Base-by-base conservation (phyloP, 495 filamentous ascomycete species). In the Bacidia rubella region DNA sequence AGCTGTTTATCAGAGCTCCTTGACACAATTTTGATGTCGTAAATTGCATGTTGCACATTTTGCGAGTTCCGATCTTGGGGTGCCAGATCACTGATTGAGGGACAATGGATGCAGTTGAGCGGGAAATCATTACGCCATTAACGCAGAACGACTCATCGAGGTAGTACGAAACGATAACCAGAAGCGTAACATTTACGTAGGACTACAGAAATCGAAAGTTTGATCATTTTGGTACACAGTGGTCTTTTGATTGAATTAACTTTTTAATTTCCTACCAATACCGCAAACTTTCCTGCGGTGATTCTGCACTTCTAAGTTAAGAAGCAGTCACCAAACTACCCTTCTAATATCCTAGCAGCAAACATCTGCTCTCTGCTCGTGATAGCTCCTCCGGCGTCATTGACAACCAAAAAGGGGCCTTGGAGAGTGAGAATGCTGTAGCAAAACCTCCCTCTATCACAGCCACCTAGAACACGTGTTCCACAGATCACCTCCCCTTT, bases 221-320 rank as follows among this genome's bases (percentile, higher is more conserved):
- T 7, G 29, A 35, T 35, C 15, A 7, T 7, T 7, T 5, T 7
- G 29, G 15, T 7, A 15, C 29, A 35, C 15, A 5, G 15, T 7
- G 29, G 15, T 35, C 15, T 5, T 7, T 35, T 35, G 7, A 35
- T 35, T 15, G 5, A 15, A 15, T 35, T 15, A 35, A 15, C 5
- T 35, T 35, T 15, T 35, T 35, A 15, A 35, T 35, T 35, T 35
- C 15, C 29, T 35, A 35, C 29, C 29, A 35, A 35, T 35, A 35
- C 15, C 29, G 29, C 7, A 35, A 15, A 35, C 29, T 7, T 15
- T 5, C 29, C 15, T 15, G 29, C 15, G 29, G 15, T 15, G 29
- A 50, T 38, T 50, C 27, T 50, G 38, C 47, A 50, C 11, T 50
- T 50, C 47, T 50, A 50, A 21, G 27, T 38, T 26, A 50, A 32